A percentile compares a stretch with the other conserved stretches of the same genome.
phyloP scores from a whole-genome alignment of 2,329 filamentous ascomycete genomes.

The Amphichorda felina region DNA sequence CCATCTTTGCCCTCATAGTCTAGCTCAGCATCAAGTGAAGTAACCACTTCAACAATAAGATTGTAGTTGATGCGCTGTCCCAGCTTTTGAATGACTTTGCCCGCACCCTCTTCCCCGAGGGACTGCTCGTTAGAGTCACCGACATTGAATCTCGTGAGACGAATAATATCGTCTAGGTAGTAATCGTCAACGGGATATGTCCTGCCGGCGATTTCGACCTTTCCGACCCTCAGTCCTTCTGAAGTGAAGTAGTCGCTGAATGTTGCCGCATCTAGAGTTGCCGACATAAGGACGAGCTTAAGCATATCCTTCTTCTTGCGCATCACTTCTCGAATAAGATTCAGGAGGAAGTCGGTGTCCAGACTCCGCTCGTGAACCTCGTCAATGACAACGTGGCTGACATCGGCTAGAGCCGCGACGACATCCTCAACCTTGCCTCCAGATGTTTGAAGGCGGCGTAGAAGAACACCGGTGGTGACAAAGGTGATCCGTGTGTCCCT shows the following conservation, averaged over 20 bases:
- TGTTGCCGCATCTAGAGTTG: constrained; percentile 78
- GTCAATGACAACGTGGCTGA: constrained; percentile 91
- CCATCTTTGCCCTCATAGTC: constrained; percentile 51
- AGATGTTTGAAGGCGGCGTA: constrained; percentile 83
- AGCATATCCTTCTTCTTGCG: constrained; percentile 63
- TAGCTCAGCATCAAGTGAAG: constrained; percentile 69
- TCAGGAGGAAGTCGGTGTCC: constrained; percentile 88
- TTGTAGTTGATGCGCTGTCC: constrained; percentile 87
- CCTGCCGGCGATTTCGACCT: constrained; percentile 77
- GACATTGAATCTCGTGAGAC: constrained; percentile 59
- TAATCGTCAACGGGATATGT: constrained; percentile 85
- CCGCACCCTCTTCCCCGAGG: constrained; percentile 43
- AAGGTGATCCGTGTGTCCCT: constrained; percentile 80
- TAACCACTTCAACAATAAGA: constrained; percentile 68
- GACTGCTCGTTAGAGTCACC: constrained; percentile 33
- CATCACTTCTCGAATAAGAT: constrained; percentile 74
- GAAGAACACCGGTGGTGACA: constrained; percentile 86
- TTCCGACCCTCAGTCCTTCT: constrained; percentile 55
- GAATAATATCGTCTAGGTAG: constrained; percentile 80
- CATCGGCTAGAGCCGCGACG: constrained; percentile 68
- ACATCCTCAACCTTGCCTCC: constrained; percentile 72
- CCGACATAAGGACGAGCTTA: constrained; percentile 91
- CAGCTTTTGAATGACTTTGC: constrained; percentile 58
- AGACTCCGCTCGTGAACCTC: constrained; percentile 94
- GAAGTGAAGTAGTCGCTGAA: constrained; percentile 77